Evolutionary conservation across 2,329 filamentous ascomycete genomes (phyloP), one percentile per base, ranked within the genome.

Genomic region (Pseudocercospora fijiensis): DNA sequence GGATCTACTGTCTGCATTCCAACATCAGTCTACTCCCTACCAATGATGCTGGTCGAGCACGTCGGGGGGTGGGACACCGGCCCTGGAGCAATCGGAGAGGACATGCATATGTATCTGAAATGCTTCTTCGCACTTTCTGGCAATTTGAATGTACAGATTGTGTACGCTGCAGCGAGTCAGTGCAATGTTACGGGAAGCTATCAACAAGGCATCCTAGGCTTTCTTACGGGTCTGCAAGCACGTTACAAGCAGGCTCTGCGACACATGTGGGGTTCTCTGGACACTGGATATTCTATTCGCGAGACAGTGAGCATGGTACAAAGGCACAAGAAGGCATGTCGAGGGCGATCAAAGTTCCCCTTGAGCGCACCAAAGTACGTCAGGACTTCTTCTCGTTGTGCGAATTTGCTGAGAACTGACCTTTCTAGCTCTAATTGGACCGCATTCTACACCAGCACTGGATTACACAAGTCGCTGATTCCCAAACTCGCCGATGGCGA

Each of bases 71-170:
- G 88, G 89, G 89, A 91, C 72, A 85, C 85, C 60, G 87, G 85
- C 58, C 82, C 85, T 1, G 88, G 90, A 65, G 88, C 89, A 20
- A 91, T 91, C 69, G 89, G 89, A 49, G 89, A 91, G 76, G 89
- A 91, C 72, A 77, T 91, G 72, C 89, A 91, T 78, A 91, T 91
- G 89, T 89, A 89, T 73, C 81, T 91, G 66, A 91, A 91, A 80
- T 90, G 88, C 75, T 91, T 91, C 78, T 91, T 91, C 68, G 86
- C 88, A 0, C 82, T 90, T 18, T 89, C 88, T 65, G 89, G 89
- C 2, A 86, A 90, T 72, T 74, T 91, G 60, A 86, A 86, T 11
- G 84, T 84, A 53, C 82, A 84, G 56, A 85, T 88, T 3, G 82
- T 91, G 28, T 79, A 88, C 69, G 88, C 86, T 65, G 88, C 89